Percentiles rank a stretch among this genome's conserved stretches.
Evolutionary conservation across 73 alveolate genomes (phyloP).

Genomic region (Tetrahymena elliotti): DNA sequence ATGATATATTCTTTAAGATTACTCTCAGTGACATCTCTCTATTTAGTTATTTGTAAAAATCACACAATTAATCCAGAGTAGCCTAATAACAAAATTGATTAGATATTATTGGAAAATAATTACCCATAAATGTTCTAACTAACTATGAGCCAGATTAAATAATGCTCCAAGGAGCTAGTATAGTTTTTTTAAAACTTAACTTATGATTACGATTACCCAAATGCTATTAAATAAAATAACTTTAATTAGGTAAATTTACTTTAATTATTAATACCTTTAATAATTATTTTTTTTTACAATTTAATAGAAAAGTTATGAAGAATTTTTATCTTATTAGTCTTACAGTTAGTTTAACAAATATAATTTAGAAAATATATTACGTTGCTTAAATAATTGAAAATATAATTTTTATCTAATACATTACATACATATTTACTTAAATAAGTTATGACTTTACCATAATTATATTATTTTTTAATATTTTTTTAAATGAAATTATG

Average conservation of each 20-base stretch:
- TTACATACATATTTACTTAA: too few relatives aligned
- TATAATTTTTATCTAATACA: background rate
- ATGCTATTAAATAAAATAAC: background rate
- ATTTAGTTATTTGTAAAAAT: background rate
- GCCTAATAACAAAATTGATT: background rate
- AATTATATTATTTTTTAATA: too few relatives aligned
- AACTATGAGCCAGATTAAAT: background rate
- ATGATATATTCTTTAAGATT: background rate
- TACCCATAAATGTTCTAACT: background rate
- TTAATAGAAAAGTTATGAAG: background rate
- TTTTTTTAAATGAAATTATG: too few relatives aligned
- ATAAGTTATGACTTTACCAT: too few relatives aligned
- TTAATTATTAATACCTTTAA: background rate
- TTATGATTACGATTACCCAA: background rate
- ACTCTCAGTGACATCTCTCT: background rate
- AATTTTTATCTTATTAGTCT: background rate
- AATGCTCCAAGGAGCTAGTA: background rate
- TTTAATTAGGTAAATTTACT: background rate
- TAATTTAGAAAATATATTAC: background rate
- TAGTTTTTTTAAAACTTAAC: background rate
- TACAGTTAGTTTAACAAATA: background rate
- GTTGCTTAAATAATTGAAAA: background rate
- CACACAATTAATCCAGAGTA: background rate
- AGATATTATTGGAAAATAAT: background rate
- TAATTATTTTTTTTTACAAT: background rate